Evolutionary conservation across 2,329 filamentous ascomycete species (phyloP), one percentile per base, ranked within the genome.

Genomic region (Thielaviopsis populi): DNA sequence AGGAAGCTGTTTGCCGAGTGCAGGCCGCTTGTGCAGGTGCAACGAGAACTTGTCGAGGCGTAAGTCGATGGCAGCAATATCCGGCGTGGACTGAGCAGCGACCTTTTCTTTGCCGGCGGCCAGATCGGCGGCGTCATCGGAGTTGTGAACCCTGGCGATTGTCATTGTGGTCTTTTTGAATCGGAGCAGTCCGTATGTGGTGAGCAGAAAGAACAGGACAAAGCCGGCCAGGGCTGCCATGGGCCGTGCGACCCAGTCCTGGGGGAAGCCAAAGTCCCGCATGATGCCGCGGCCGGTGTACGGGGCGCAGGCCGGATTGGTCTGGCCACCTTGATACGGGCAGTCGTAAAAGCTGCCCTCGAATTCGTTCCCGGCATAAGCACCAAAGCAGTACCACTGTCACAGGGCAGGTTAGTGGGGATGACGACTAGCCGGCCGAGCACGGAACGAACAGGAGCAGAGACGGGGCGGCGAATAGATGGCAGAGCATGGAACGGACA

Each of bases 101-200:
- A 89, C 82, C 69, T 85, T 86, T 68, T 89, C 86, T 69, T 89
- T 90, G 3, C 86, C 85, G 6, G 83, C 81, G 0, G 85, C 86
- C 11, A 83, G 73, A 70, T 89, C 86, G 0, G 78, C 79, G 61
- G 86, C 81, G 11, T 62, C 61, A 17, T 63, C 61, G 0, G 77
- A 76, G 0, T 71, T 78, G 65, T 81, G 79, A 17, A 84, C 80
- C 59, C 85, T 80, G 0, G 85, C 84, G 69, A 90, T 84, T 1
- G 79, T 83, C 74, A 91, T 87, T 63, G 88, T 84, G 1, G 85
- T 82, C 59, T 80, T 83, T 68, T 85, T 75, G 63, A 84, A 87
- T 41, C 79, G 80, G 2, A 91, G 74, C 0, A 87, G 77, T 1
- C 89, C 46, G 17, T 79, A 82, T 0, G 87, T 83, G 2, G 83